Evolutionary conservation across 805 yeast species (phyloP), one percentile per base, ranked within the genome.

Genomic region (Candida caryicola): DNA sequence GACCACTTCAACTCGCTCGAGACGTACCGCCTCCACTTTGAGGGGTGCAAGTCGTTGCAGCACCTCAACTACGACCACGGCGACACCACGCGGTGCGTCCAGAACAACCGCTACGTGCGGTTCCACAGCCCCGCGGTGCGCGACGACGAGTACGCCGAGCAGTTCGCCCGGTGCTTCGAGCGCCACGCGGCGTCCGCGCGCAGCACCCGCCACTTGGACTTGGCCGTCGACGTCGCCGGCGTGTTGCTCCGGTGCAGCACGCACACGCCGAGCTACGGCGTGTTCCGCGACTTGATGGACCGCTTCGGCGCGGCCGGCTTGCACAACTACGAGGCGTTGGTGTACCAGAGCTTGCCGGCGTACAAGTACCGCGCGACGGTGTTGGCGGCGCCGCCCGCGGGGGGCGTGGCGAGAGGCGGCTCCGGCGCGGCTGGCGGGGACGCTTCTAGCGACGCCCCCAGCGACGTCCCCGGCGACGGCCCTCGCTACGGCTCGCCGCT

Each of bases 61-160:
- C 57, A 52, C 44, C 52, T 64, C 26, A 64, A 60, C 37, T 62
- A 63, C 39, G 59, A 56, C 5, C 49, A 56, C 25, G 50, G 64
- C 1, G 71, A 66, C 32, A 49, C 55, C 2, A 36, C 47, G 4
- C 46, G 43, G n/a, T 43, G 41, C 26, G 43, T 59, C 2, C 55
- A 47, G 30, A 46, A 43, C 10, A 17, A 29, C 4, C 44, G 35
- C 16, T 43, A 45, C n/a, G 43, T 53, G 1, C 31, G 23, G 8
- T 57, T 55, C 30, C 16, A 23, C 15, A 40, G 44, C n/a, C 45
- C 44, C 5, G 17, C 27, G 1, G 36, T 47, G 9, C 44, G 48
- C 32, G 50, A 54, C 31, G 33, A 46, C 2, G 63, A 62, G 31
- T 57, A 54, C 29, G 23, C 59, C 14, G 21, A 33, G 12, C 43